Conservation (phyloP, 306 rosid genomes). For the Vigna angularis region DNA sequence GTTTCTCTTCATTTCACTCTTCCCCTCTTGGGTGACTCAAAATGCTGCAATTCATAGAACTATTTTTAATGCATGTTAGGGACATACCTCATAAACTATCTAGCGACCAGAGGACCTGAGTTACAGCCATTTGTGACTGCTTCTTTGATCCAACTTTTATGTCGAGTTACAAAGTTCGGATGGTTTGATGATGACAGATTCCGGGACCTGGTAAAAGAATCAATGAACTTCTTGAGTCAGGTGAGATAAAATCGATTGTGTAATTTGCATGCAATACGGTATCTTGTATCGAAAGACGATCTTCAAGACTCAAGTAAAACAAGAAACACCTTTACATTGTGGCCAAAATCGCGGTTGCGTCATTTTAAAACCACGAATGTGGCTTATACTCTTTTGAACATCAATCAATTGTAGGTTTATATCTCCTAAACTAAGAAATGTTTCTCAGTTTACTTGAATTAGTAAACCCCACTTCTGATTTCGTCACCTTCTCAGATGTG, state of each 20-base stretch:
- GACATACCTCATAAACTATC: slow-evolving; percentile 60
- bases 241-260: slow-evolving; percentile 31
- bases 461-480: slow-evolving; percentile 3
- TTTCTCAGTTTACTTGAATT: not conserved
- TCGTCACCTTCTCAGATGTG: slow-evolving; percentile 10
- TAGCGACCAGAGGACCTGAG: slow-evolving; percentile 67
- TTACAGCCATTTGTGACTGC: slow-evolving; percentile 64
- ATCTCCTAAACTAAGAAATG: not conserved
- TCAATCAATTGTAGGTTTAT: not conserved
- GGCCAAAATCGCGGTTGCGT: not conserved
- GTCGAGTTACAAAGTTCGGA: slow-evolving; percentile 62
- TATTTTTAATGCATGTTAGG: slow-evolving; percentile 46
- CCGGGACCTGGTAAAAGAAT: slow-evolving; percentile 60
- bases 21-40: slow-evolving; percentile 18
- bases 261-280: not conserved
- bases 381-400: not conserved
- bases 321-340: not conserved
- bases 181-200: slow-evolving; percentile 69
- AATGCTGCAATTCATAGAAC: slow-evolving; percentile 25
- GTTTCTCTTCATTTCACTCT: not conserved
- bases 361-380: not conserved
- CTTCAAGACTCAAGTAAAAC: not conserved
- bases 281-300: not conserved
- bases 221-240: slow-evolving; percentile 60
- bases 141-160: slow-evolving; percentile 59